Conservation (phyloP, 805 yeast species). For the Wickerhamomyces sydowiorum region DNA sequence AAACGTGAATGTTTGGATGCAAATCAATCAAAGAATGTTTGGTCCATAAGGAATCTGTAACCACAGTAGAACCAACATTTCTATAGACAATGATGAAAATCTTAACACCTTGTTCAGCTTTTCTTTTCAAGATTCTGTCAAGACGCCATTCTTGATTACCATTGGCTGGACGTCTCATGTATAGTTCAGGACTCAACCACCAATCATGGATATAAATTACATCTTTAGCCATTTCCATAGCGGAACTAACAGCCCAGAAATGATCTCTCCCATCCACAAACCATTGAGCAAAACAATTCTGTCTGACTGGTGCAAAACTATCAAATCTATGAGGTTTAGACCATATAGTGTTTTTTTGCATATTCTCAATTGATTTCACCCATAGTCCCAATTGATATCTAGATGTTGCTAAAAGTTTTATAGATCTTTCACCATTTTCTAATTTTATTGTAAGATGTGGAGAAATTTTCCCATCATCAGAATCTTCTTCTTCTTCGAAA, state of each 20-base stretch:
- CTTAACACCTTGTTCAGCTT: constrained; percentile 93
- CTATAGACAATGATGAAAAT: constrained; percentile 88
- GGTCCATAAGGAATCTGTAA: constrained; percentile 91
- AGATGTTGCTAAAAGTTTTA: constrained; percentile 66
- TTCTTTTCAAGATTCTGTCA: constrained; percentile 80
- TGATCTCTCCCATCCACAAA: constrained; percentile 95
- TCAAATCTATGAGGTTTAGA: constrained; percentile 67
- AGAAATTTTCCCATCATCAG: constrained; percentile 37
- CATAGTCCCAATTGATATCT: constrained; percentile 62
- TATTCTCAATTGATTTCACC: constrained; percentile 65
- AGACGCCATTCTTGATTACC: constrained; percentile 93
- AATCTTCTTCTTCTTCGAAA: constrained; percentile 14
- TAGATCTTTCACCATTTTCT: constrained; percentile 72
- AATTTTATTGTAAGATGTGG: constrained; percentile 52
- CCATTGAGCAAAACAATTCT: constrained; percentile 89
- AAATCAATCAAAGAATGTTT: constrained; percentile 86
- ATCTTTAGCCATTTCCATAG: constrained; percentile 89
- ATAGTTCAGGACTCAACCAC: constrained; percentile 97
- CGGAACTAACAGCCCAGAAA: constrained; percentile 93
- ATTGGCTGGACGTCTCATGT: constrained; percentile 88
- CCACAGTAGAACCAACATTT: constrained; percentile 89
- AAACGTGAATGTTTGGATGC: constrained; percentile 80
- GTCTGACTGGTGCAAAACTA: constrained; percentile 89
- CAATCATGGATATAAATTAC: constrained; percentile 94
- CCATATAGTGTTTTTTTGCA: constrained; percentile 72